Percentiles rank a stretch among this genome's conserved stretches.
Conservation (phyloP, 805 yeast genomes). For the Saturnispora hagleri region DNA sequence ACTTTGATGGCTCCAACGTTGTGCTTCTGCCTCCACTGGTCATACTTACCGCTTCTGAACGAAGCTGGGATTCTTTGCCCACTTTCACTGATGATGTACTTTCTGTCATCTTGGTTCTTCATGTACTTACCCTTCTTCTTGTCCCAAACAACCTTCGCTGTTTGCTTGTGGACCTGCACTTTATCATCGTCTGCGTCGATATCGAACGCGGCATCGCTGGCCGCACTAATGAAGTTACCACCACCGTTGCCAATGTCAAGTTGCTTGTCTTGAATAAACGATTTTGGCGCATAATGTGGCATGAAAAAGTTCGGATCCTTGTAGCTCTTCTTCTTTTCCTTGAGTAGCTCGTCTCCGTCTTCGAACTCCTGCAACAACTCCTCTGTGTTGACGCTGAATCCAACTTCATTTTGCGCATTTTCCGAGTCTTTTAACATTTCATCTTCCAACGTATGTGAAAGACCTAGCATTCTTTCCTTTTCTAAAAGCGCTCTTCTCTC, state of each 20-base stretch:
- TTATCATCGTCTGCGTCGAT: conserved; percentile 62
- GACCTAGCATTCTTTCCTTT: conserved; percentile 66
- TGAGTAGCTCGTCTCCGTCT: conserved; percentile 37
- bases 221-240: conserved; percentile 72
- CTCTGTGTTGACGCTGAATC: conserved; percentile 34
- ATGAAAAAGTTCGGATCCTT: conserved; percentile 75
- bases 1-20: conserved; percentile 41
- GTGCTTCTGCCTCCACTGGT: conserved; percentile 79
- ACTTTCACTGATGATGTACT: conserved; percentile 87
- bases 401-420: conserved; percentile 29
- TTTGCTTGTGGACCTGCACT: conserved; percentile 44
- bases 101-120: conserved; percentile 73
- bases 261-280: conserved; percentile 70
- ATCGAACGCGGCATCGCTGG: conserved; percentile 80
- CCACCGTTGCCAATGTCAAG: conserved; percentile 39
- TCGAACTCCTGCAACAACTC: conserved; percentile 42
- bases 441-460: conserved; percentile 63
- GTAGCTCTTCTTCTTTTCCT: conserved; percentile 32
- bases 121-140: conserved; percentile 84
- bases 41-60: conserved; percentile 83
- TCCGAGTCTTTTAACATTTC: conserved; percentile 47
- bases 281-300: conserved; percentile 82
- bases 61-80: conserved; percentile 91
- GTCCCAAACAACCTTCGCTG: conserved; percentile 77
- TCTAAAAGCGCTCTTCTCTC: conserved; percentile 62